Conservation (phyloP, 352 stramenopile species). For the Phytophthora multivora region DNA sequence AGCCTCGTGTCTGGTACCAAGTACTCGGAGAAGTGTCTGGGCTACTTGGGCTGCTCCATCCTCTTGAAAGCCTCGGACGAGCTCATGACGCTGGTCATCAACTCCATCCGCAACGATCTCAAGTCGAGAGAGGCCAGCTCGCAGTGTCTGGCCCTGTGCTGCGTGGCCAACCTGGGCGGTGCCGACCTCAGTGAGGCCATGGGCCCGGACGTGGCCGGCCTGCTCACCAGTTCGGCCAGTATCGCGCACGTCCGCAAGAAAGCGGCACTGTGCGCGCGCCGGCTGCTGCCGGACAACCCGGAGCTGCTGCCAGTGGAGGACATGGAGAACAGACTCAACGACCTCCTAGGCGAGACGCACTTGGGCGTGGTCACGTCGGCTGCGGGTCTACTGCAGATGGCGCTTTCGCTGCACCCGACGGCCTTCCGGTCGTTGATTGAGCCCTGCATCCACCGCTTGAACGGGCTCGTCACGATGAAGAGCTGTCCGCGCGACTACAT, state of each 20-base stretch:
- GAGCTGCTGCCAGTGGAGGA: conserved; percentile 90
- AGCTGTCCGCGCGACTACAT: conserved; percentile 95
- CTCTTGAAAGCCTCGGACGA: conserved; percentile 92
- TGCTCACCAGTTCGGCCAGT: conserved; percentile 92
- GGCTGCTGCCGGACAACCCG: conserved; percentile 92
- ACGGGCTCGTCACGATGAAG: conserved; percentile 94
- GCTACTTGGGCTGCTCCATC: conserved; percentile 96
- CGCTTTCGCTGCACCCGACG: conserved; percentile 87
- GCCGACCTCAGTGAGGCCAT: conserved; percentile 95
- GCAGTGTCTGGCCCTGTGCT: conserved; percentile 95
- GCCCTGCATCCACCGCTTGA: conserved; percentile 92
- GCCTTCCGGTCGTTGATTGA: conserved; percentile 94
- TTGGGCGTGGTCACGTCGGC: conserved; percentile 94
- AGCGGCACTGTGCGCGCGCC: conserved; percentile 93
- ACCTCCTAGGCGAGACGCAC: conserved; percentile 93
- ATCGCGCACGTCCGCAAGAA: conserved; percentile 97
- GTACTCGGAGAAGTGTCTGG: conserved; percentile 94
- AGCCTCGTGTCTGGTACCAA: conserved; percentile 94
- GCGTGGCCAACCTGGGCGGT: conserved; percentile 96
- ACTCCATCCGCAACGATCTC: conserved; percentile 97
- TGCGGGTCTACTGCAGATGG: conserved; percentile 91
- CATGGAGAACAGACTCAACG: conserved; percentile 62
- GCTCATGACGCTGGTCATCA: conserved; percentile 93
- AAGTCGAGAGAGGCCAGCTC: conserved; percentile 83
- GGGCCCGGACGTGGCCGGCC: conserved; percentile 91